Conservation (phyloP, 345 rosid genomes). For the Erucastrum elatum region DNA sequence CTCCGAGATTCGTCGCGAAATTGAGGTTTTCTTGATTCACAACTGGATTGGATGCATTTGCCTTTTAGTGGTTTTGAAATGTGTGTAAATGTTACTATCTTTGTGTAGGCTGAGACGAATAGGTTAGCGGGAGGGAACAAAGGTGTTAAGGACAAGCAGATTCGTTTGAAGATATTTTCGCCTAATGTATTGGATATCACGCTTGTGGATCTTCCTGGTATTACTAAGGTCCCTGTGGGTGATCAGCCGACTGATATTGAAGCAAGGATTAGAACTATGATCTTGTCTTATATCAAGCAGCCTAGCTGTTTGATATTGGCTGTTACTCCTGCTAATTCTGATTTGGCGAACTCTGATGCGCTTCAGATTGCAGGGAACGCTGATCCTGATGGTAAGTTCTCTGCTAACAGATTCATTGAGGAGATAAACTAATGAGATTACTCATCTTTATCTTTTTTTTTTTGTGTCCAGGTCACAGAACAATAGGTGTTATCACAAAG, state of each 20-base stretch:
- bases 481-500: conserved; percentile 76
- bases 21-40: conserved; percentile 52
- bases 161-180: conserved; percentile 55
- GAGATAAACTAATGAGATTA: not conserved
- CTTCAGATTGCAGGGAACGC: conserved; percentile 64
- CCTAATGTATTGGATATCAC: conserved; percentile 67
- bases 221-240: conserved; percentile 74
- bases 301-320: conserved; percentile 65
- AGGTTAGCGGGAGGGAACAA: conserved; percentile 60
- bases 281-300: conserved; percentile 48
- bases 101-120: conserved; percentile 60
- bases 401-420: not conserved
- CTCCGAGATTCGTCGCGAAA: conserved; percentile 90
- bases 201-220: conserved; percentile 72
- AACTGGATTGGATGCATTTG: not conserved
- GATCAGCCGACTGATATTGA: conserved; percentile 72
- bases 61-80: not conserved
- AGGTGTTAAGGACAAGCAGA: conserved; percentile 62
- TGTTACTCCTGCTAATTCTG: conserved; percentile 71
- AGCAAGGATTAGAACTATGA: conserved; percentile 56
- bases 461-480: conserved; percentile 55
- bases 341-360: conserved; percentile 77
- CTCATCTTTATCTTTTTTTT: conserved; percentile 3
- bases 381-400: conserved; percentile 55
- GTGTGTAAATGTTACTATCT: not conserved